Evolutionary conservation across 305 asterid species (phyloP).

Genomic region (Solanum chacoense): DNA sequence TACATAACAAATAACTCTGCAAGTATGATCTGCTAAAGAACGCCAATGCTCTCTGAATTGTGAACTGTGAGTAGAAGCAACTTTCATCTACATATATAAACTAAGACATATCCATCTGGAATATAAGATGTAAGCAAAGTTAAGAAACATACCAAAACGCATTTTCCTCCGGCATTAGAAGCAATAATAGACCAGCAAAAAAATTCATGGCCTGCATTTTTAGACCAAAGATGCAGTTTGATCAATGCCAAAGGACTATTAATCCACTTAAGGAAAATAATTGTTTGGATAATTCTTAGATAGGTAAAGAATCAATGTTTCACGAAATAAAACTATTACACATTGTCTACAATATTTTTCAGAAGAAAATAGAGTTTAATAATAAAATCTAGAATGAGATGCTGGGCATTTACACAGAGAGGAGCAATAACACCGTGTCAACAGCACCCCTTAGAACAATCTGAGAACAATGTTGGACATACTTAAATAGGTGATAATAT

Average conservation of each 20-base stretch:
- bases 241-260: conserved; percentile 5
- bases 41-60: not conserved
- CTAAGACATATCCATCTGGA: not conserved
- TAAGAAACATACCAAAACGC: conserved; percentile 73
- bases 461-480: not conserved
- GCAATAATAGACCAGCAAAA: conserved; percentile 85
- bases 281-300: not conserved
- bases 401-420: not conserved
- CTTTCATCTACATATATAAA: not conserved
- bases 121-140: conserved; percentile 5
- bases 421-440: not conserved
- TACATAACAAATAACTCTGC: not conserved
- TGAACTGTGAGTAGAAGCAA: not conserved
- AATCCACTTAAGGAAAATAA: not conserved
- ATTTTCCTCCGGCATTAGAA: conserved; percentile 91
- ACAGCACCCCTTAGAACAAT: not conserved
- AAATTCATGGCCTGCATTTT: conserved; percentile 95
- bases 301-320: not conserved
- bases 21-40: not conserved
- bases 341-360: not conserved
- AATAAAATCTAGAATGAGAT: not conserved
- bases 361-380: not conserved
- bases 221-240: conserved; percentile 3
- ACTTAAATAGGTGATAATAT: not conserved
- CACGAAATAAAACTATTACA: not conserved